Evolutionary conservation across 768 basidiomycete species (phyloP), one percentile per base, ranked within the genome.

Genomic region (Gymnopilus dilepis): DNA sequence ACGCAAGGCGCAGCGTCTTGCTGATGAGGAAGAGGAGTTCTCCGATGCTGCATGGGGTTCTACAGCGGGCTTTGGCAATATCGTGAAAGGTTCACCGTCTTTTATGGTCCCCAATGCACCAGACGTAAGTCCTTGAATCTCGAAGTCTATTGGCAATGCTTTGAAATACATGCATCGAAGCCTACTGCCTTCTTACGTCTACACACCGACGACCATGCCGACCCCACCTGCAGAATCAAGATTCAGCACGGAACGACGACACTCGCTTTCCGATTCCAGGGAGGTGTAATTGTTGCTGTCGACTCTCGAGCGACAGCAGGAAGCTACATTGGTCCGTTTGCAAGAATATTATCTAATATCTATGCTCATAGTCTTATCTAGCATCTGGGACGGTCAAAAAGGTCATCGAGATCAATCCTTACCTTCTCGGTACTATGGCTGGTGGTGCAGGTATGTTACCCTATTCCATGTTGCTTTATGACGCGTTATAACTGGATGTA

Each of bases 401-500:
- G 82, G 96, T 99, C 65, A 99, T 99, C 69, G 97, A 99, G 80
- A 99, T 99, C 77, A 99, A 99, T 79, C 94, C 94, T 41, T 99
- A 95, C 80, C 78, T 99, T 52, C 85, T 99, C n/a, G 97, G 97
- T 63, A 99, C 97, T 1, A 99, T 99, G 97, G 97, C 97, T 64
- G 97, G 97, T 77, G 97, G 97, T 76, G 97, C 97, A 68, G 97
- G 95, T 89, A 71, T 66, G 84, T 81, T 38, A 21, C 3, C 22
- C 50, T 57, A 30, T 33, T 9, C 5, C 57, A 48, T 26, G 8
- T 34, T 19, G 33, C 41, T 6, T 28, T 37, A 59, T 0, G 1
- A 43, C 22, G 31, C 19, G 13, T n/a, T 24, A 4, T 42, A 21
- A 40, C 68, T 50, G 63, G 56, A 62, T 58, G 21, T 56, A 19